These are phyloP conservation scores for Wickerhamomyces canadensis DNA, from an alignment of 805 yeast genomes.

Conservation along the genomic window DNA sequence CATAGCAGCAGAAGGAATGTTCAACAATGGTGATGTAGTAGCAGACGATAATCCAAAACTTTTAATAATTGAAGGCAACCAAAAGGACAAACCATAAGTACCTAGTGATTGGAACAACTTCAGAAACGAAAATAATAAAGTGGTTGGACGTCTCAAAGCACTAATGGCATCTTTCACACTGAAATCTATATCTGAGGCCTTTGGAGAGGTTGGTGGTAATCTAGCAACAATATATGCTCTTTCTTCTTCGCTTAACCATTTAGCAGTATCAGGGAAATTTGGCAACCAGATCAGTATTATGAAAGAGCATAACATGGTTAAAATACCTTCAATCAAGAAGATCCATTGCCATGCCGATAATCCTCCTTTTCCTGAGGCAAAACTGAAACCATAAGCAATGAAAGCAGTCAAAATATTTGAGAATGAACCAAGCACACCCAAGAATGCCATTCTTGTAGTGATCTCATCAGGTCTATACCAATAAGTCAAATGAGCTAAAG, in stretches of 20 bases:
- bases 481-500: slow-evolving; percentile 18
- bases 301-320: slow-evolving; percentile 11
- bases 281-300: slow-evolving; percentile 9
- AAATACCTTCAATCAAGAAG: slow-evolving; percentile 16
- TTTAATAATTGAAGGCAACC: slow-evolving; percentile 13
- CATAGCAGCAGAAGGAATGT: slow-evolving; percentile 14
- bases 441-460: slow-evolving; percentile 21
- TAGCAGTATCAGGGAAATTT: slow-evolving; percentile 16
- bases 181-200: slow-evolving; percentile 2
- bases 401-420: slow-evolving; percentile 22
- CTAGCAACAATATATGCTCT: slow-evolving; percentile 4
- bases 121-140: slow-evolving; percentile 7
- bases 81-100: slow-evolving; percentile 13
- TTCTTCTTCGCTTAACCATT: slow-evolving; percentile 15
- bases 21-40: slow-evolving; percentile 29
- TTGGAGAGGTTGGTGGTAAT: slow-evolving; percentile 6
- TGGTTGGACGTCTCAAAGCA: slow-evolving; percentile 6
- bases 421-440: slow-evolving; percentile 20
- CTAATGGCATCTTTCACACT: background rate
- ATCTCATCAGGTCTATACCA: slow-evolving; percentile 22
- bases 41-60: slow-evolving; percentile 10
- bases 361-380: slow-evolving; percentile 12
- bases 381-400: slow-evolving; percentile 19
- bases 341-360: slow-evolving; percentile 18
- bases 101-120: slow-evolving; percentile 11